These are phyloP conservation scores for Murraya paniculata DNA, from an alignment of 345 rosid genomes.

Conservation along the genomic window DNA sequence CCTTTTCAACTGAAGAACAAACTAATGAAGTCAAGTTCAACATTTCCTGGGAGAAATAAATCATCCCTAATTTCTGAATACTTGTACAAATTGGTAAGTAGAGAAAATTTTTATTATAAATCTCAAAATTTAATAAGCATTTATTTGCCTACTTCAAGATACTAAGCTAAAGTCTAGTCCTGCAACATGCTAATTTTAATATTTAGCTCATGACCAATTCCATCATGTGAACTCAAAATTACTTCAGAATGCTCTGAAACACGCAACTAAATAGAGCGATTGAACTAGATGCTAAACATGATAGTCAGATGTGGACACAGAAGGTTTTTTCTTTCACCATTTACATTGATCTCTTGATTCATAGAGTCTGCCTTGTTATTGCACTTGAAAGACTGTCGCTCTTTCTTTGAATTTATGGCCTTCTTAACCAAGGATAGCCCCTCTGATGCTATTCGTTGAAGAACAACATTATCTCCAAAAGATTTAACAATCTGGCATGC, in stretches of 20 bases:
- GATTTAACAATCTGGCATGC: slow-evolving; percentile 80
- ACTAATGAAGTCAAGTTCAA: neutral
- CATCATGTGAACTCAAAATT: slow-evolving; percentile 1
- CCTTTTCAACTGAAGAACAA: neutral
- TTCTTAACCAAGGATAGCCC: slow-evolving; percentile 55
- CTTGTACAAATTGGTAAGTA: neutral
- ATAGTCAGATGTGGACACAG: slow-evolving; percentile 5
- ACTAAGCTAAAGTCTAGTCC: neutral
- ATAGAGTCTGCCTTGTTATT: slow-evolving; percentile 28
- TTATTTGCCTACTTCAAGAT: neutral
- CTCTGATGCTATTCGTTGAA: slow-evolving; percentile 50
- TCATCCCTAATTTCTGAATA: neutral
- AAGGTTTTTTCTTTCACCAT: slow-evolving; percentile 39
- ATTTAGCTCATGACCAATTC: neutral
- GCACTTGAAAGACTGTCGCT: slow-evolving; percentile 23
- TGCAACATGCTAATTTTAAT: neutral
- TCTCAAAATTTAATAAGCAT: slow-evolving; percentile 9
- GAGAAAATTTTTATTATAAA: neutral
- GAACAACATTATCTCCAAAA: slow-evolving; percentile 59
- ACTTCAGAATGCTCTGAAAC: neutral
- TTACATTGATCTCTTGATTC: slow-evolving; percentile 26
- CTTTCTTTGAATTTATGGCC: slow-evolving; percentile 51
- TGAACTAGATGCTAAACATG: slow-evolving; percentile 12
- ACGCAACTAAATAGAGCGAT: slow-evolving; percentile 11
- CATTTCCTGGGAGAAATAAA: neutral